These are phyloP conservation scores for Leccinellum rugosiceps DNA, from an alignment of 768 basidiomycete genomes.

Conservation along the genomic window DNA sequence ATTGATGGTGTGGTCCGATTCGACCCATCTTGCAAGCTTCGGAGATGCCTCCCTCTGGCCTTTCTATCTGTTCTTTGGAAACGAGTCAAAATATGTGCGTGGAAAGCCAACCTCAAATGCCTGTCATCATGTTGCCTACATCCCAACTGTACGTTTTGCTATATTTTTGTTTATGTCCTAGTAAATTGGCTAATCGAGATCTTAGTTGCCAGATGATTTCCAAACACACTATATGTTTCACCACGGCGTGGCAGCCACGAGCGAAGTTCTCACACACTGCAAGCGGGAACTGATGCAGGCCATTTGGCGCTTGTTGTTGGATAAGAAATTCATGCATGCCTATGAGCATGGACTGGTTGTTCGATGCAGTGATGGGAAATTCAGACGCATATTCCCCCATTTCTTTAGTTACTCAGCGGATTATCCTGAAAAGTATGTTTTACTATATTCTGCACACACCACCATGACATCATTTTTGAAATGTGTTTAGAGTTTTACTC, in stretches of 20 bases:
- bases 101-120: neutral
- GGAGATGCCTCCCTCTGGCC: conserved; percentile 10
- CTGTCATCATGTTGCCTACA: conserved; percentile 12
- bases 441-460: too few species aligned
- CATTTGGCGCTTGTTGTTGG: conserved; percentile 16
- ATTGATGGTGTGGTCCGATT: conserved; percentile 10
- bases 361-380: neutral
- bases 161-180: neutral
- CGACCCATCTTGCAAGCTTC: conserved; percentile 22
- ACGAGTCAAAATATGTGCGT: conserved; percentile 11
- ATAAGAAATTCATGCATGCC: conserved; percentile 20
- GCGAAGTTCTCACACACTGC: conserved; percentile 11
- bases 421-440: neutral
- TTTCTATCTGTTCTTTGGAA: conserved; percentile 14
- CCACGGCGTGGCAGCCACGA: neutral
- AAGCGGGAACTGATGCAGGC: conserved; percentile 22
- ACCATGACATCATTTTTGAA: too few species aligned
- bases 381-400: neutral
- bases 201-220: neutral
- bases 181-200: neutral
- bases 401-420: neutral
- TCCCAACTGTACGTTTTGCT: neutral
- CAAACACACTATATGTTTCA: neutral
- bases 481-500: neutral
- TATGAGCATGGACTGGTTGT: neutral